A percentile compares a stretch with the other conserved stretches of the same genome.
These are phyloP conservation scores for Cyclospora cayetanensis DNA, from an alignment of 169 alveolate genomes.

Conservation along the genomic window DNA sequence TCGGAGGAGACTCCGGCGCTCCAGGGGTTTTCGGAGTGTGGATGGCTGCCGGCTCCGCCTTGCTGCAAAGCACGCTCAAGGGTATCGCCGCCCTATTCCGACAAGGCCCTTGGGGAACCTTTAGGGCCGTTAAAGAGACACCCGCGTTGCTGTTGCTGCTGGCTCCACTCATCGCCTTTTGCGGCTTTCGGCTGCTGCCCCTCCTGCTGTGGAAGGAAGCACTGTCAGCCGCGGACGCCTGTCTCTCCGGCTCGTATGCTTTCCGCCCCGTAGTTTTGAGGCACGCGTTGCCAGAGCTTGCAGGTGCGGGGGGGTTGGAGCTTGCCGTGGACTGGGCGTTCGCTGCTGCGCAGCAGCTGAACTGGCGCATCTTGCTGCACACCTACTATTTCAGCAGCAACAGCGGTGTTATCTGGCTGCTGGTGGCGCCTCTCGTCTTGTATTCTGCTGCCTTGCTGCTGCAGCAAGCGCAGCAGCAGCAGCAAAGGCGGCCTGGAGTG, in stretches of 20 bases:
- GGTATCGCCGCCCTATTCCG: background rate
- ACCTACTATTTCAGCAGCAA: background rate
- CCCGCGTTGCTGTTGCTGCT: conserved; percentile 14
- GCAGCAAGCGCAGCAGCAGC: conserved; percentile 26
- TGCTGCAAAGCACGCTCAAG: background rate
- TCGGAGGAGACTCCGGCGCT: background rate
- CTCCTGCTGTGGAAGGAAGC: background rate
- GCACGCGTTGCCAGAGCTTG: background rate
- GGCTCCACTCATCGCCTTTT: background rate
- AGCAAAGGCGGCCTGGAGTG: background rate
- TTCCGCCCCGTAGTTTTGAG: background rate
- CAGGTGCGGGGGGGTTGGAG: background rate
- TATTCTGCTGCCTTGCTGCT: background rate
- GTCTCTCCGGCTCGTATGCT: background rate
- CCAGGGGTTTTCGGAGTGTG: background rate
- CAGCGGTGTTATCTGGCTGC: background rate
- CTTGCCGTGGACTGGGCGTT: background rate
- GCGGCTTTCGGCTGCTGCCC: conserved; percentile 22
- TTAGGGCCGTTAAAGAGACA: background rate
- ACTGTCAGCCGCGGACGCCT: background rate
- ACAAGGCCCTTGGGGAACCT: background rate
- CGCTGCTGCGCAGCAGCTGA: conserved; percentile 5
- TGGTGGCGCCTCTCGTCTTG: background rate
- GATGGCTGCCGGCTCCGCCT: background rate
- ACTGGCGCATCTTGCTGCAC: background rate